phyloP scores from a whole-genome alignment of 306 rosid species.

The Sphenostylis stenocarpa region DNA sequence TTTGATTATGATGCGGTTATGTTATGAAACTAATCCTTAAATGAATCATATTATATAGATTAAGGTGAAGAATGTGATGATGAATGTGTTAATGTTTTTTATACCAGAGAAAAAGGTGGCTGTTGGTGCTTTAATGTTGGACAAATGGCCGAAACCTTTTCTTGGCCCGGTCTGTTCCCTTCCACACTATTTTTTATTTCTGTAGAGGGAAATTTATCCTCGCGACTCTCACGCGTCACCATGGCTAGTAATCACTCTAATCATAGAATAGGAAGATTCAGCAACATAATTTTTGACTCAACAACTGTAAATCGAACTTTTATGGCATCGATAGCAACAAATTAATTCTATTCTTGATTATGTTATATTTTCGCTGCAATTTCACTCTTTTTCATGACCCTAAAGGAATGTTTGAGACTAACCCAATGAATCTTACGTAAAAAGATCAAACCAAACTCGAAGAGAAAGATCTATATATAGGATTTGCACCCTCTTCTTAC shows the following conservation, averaged over 20 bases:
- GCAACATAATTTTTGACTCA: too few species aligned
- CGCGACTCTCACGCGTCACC: slow-evolving; percentile 40
- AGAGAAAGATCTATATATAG: too few species aligned
- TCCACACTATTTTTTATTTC: slow-evolving; percentile 29
- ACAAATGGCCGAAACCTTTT: slow-evolving; percentile 32
- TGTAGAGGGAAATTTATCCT: slow-evolving; percentile 13
- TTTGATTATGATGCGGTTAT: slow-evolving; percentile 19
- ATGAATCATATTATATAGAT: not conserved
- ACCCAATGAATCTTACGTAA: too few species aligned
- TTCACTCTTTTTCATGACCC: too few species aligned
- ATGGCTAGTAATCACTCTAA: not conserved
- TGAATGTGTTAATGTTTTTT: not conserved
- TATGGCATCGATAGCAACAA: too few species aligned
- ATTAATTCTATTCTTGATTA: too few species aligned
- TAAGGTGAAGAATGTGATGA: slow-evolving; percentile 22
- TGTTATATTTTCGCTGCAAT: too few species aligned
- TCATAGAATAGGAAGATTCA: not conserved
- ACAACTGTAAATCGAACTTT: too few species aligned
- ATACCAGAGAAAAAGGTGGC: not conserved
- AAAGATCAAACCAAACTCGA: too few species aligned
- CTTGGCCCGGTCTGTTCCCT: slow-evolving; percentile 47
- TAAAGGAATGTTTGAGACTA: too few species aligned
- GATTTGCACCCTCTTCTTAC: too few species aligned
- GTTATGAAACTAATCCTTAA: not conserved
- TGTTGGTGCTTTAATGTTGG: not conserved